Conservation (phyloP, 306 rosid genomes). For the Corylus americana region DNA sequence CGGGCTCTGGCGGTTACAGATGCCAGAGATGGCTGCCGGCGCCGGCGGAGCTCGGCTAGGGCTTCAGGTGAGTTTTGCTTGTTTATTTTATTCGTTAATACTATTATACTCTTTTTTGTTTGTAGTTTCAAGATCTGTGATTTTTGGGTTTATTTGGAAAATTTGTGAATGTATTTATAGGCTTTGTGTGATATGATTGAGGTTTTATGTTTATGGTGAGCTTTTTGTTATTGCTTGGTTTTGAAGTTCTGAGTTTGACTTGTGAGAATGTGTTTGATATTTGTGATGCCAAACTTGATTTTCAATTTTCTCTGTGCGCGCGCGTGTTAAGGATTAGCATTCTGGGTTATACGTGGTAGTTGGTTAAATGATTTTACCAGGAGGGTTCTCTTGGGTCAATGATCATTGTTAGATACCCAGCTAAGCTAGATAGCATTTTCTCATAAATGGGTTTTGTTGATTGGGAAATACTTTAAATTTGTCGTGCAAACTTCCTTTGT, state of each 20-base stretch:
- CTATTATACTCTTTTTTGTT: background rate
- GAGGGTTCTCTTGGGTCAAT: conserved; percentile 2
- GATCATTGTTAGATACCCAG: background rate
- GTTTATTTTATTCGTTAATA: background rate
- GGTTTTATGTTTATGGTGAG: conserved; percentile 11
- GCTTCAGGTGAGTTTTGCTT: conserved; percentile 56
- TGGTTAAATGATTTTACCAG: background rate
- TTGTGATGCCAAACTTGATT: conserved; percentile 23
- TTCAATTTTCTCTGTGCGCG: conserved; percentile 19
- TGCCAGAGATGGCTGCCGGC: conserved; percentile 47
- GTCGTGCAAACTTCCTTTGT: conserved; percentile 15
- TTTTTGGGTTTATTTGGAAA: background rate
- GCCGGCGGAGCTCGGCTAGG: conserved; percentile 43
- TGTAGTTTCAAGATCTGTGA: conserved; percentile 29
- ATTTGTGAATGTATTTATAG: conserved; percentile 22
- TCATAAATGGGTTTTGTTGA: background rate
- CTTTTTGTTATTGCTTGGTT: conserved; percentile 32
- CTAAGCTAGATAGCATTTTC: background rate
- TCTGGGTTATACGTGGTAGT: conserved; percentile 5
- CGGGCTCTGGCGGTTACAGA: conserved; percentile 78
- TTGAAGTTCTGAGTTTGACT: conserved; percentile 35
- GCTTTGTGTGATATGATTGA: background rate
- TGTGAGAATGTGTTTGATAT: conserved; percentile 10
- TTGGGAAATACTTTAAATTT: background rate
- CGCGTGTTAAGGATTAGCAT: background rate